phyloP scores from a whole-genome alignment of 345 rosid species.

The Limnanthes douglasii region DNA sequence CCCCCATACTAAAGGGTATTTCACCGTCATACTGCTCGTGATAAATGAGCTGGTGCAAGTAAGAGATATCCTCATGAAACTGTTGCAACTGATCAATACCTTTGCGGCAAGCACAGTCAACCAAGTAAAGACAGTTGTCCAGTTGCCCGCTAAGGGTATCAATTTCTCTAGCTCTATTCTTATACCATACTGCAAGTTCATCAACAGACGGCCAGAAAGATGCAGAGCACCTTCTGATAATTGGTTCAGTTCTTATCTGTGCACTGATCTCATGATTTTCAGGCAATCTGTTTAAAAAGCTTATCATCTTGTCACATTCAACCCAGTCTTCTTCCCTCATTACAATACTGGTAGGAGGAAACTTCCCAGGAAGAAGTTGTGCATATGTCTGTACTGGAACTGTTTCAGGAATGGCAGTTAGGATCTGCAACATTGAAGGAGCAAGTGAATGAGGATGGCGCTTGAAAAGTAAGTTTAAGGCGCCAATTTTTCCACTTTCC shows the following conservation, averaged over 20 bases:
- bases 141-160: constrained; percentile 83
- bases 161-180: constrained; percentile 72
- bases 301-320: constrained; percentile 73
- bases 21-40: constrained; percentile 35
- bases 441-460: constrained; percentile 82
- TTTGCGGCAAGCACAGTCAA: constrained; percentile 64
- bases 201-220: constrained; percentile 59
- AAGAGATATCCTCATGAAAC: constrained; percentile 59
- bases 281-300: constrained; percentile 40
- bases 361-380: constrained; percentile 92
- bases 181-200: constrained; percentile 70
- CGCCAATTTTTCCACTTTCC: constrained; percentile 93
- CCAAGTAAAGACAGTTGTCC: constrained; percentile 63
- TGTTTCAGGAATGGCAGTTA: constrained; percentile 88
- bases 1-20: constrained; percentile 37
- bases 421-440: constrained; percentile 45
- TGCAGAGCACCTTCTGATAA: constrained; percentile 41
- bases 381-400: constrained; percentile 66
- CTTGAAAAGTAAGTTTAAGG: constrained; percentile 80
- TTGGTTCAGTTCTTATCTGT: constrained; percentile 60
- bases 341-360: constrained; percentile 44
- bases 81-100: constrained; percentile 56
- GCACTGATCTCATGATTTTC: constrained; percentile 24
- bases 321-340: constrained; percentile 97
- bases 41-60: constrained; percentile 68